A percentile compares a stretch with the other conserved stretches of the same genome.
Evolutionary conservation across 2,329 filamentous ascomycete genomes (phyloP).

Genomic region (Aciculosporium take): DNA sequence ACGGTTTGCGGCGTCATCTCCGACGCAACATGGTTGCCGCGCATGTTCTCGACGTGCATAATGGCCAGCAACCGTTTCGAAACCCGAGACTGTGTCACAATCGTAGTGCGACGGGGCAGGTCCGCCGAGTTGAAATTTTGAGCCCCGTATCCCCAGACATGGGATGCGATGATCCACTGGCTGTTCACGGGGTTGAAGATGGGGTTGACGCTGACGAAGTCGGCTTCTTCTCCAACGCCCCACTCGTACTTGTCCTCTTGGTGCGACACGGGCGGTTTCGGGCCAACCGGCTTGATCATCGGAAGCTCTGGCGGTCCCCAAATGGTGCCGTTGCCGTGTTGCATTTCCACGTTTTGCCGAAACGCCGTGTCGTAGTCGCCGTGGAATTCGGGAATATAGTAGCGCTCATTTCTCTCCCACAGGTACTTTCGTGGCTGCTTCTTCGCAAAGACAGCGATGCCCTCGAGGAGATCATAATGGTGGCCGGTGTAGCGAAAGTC

Average conservation of each 20-base stretch:
- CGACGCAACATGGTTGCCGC: constrained; percentile 61
- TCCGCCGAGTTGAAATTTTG: constrained; percentile 33
- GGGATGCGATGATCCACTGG: constrained; percentile 56
- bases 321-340: constrained; percentile 38
- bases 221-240: constrained; percentile 64
- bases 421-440: constrained; percentile 56
- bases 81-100: constrained; percentile 61
- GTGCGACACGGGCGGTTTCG: constrained; percentile 44
- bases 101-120: constrained; percentile 59
- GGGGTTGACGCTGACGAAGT: constrained; percentile 61
- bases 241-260: constrained; percentile 56
- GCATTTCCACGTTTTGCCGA: constrained; percentile 44
- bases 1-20: constrained; percentile 68
- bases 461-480: constrained; percentile 64
- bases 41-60: constrained; percentile 65
- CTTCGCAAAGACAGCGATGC: constrained; percentile 46
- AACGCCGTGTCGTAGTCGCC: constrained; percentile 55
- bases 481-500: constrained; percentile 68
- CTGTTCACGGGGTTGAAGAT: constrained; percentile 63
- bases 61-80: constrained; percentile 57
- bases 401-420: constrained; percentile 61
- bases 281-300: constrained; percentile 47
- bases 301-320: constrained; percentile 53
- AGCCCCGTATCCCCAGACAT: constrained; percentile 52
- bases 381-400: constrained; percentile 56